These are phyloP conservation scores for Trypanosoma theileri DNA, from an alignment of 208 protist species.

Conservation along the genomic window DNA sequence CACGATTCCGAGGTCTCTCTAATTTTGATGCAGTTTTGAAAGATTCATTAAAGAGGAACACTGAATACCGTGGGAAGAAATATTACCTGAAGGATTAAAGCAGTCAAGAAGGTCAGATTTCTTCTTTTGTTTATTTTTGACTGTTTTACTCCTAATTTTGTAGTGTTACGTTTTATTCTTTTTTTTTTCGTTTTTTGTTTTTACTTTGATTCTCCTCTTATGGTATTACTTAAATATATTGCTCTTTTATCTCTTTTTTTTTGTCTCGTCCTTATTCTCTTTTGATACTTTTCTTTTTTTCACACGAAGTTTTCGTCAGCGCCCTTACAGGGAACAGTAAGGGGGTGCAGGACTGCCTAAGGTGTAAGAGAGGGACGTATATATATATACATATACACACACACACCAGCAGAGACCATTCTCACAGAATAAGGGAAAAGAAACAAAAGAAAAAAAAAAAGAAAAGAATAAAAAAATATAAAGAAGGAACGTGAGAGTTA, in stretches of 20 bases:
- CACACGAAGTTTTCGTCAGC: no score
- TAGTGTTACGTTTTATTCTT: background rate
- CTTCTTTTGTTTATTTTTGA: background rate
- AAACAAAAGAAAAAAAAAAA: background rate
- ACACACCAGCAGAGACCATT: no score
- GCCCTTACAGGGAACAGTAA: no score
- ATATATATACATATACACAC: no score
- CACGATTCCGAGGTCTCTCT: constrained; percentile 26
- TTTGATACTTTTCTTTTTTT: no score
- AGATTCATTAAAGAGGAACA: constrained; percentile 46
- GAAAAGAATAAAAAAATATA: constrained; percentile 10
- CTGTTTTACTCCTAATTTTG: constrained; percentile 5
- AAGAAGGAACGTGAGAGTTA: background rate
- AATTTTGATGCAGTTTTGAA: constrained; percentile 64
- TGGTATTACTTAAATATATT: background rate
- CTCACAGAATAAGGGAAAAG: background rate
- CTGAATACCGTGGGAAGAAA: constrained; percentile 60
- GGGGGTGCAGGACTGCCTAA: no score
- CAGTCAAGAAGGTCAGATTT: background rate
- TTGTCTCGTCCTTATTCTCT: no score
- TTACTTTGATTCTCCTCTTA: background rate
- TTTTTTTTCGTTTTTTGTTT: background rate
- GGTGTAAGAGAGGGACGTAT: no score
- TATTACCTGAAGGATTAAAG: constrained; percentile 58
- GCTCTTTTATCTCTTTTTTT: background rate